phyloP scores from a whole-genome alignment of 805 yeast genomes.

The Debaryomyces castellii region DNA sequence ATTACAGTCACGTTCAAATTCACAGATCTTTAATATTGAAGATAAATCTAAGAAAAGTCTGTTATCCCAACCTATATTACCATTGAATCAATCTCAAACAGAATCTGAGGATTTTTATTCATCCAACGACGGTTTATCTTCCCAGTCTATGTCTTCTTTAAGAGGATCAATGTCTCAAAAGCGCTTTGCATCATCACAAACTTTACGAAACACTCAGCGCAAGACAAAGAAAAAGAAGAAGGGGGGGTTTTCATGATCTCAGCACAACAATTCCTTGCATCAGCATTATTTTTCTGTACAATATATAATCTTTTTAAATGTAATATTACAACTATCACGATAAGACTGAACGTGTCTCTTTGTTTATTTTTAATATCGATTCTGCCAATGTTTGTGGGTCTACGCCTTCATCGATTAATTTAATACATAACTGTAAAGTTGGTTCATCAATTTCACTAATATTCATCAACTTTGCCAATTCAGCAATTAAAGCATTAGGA shows the following conservation, averaged over 20 bases:
- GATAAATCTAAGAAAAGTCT: not conserved
- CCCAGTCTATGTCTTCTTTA: conserved; percentile 3
- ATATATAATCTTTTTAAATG: not conserved
- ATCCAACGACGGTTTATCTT: conserved; percentile 2
- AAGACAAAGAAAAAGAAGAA: conserved; percentile 44
- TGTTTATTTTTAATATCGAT: conserved; percentile 22
- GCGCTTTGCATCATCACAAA: conserved; percentile 2
- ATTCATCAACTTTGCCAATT: conserved; percentile 24
- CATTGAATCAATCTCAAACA: not conserved
- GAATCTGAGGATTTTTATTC: not conserved
- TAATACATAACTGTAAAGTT: conserved; percentile 30
- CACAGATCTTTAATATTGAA: not conserved
- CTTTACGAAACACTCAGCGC: conserved; percentile 4
- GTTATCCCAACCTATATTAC: not conserved
- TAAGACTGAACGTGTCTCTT: conserved; percentile 21
- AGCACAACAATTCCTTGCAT: not conserved
- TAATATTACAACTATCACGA: not conserved
- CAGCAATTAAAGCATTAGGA: conserved; percentile 14
- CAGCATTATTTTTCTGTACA: not conserved
- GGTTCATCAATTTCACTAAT: conserved; percentile 25
- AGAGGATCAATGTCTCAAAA: conserved; percentile 4
- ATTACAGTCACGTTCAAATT: not conserved
- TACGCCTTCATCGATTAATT: conserved; percentile 34
- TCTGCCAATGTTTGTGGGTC: conserved; percentile 36
- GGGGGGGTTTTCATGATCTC: conserved; percentile 47